Evolutionary conservation across 2,329 filamentous ascomycete species (phyloP), one percentile per base, ranked within the genome.

Genomic region (Fusarium pseudocircinatum): DNA sequence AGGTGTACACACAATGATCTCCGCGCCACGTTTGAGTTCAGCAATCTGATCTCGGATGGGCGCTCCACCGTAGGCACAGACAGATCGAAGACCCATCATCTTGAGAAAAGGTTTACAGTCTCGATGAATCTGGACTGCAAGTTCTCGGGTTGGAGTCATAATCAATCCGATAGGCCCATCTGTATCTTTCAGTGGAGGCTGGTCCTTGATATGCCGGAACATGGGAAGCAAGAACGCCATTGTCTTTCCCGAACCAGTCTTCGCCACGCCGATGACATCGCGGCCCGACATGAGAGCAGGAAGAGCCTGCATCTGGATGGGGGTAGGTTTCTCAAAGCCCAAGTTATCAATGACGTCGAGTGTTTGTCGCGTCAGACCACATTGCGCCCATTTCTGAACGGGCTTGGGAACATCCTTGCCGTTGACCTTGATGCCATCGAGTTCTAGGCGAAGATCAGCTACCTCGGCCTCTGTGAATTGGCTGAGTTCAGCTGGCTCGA

Each of bases 11-110:
- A 99, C 95, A 62, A 98, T 92, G 59, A 99, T 95, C 80, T 98
- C 95, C 15, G 95, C 94, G 50, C 96, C 96, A 68, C 95, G 93
- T 84, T 98, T 98, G 73, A 99, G 86, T 80, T 98, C 95, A 3
- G 95, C 95, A 80, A 99, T 99, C 81, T 99, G 95, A 74, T 99
- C 96, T 79, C 97, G 96, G 81, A 99, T 98, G 2, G 96, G 95
- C 26, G 95, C 94, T 73, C 96, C 96, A 28, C 96, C 96, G 81
- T 98, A 98, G 3, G 95, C 95, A 82, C 95, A 97, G 30, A 97
- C 95, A 53, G 94, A 92, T 68, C 94, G 92, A 62, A 99, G 88
- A 65, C 92, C 91, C 80, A 97, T 90, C 30, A 93, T 93, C 78
- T 96, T 97, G 70, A 97, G 84, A 82, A 98, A 99, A 4, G 96